Evolutionary conservation across 371 early-diverging fungal genomes (phyloP), one percentile per base, ranked within the genome.

Genomic region (Mortierella sp.): DNA sequence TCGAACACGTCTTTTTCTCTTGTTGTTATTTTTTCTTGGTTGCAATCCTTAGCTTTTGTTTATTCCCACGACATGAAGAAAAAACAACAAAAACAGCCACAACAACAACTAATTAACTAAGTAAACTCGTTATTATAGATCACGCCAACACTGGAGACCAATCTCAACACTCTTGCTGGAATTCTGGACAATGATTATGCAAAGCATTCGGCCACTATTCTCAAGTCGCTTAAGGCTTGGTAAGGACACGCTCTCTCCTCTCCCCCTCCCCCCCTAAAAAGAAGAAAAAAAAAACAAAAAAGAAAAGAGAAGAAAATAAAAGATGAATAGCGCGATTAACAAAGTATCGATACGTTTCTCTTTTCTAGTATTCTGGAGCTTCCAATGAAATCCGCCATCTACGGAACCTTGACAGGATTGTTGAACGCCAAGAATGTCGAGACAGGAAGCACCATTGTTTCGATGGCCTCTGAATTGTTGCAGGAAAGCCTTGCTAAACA

Each of bases 321-420:
- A 37, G 9, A 37, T 37, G 37, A 5, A 3, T 5, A 37, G 37
- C 3, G 5, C 9, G 9, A 37, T 37, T 37, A 3, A 37, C 5
- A 37, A 37, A n/a, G n/a, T n/a, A 37, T 37, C 37, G 37, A 37
- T 9, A 5, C 37, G 9, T 9, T 5, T 9, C 37, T 37, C 37
- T 9, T 37, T 37, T 9, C 9, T 74, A 93, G 94, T 79, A 85
- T 94, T 4, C 74, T 87, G 29, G 93, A 94, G 71, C 77, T 96
- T 23, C 94, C 96, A 5, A 87, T 89, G 72, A 96, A 95, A 69
- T 89, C 88, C n/a, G 85, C 91, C 21, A 85, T 93, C 43, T 96
- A 92, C 70, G 91, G 91, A 60, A 88, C 93, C 23, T 81, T 96
- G 29, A 84, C 88, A n/a, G 95, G 93, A 21, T 67, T 96, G 43